Conservation (phyloP, 2,329 filamentous ascomycete species). For the Trichoderma sp. region DNA sequence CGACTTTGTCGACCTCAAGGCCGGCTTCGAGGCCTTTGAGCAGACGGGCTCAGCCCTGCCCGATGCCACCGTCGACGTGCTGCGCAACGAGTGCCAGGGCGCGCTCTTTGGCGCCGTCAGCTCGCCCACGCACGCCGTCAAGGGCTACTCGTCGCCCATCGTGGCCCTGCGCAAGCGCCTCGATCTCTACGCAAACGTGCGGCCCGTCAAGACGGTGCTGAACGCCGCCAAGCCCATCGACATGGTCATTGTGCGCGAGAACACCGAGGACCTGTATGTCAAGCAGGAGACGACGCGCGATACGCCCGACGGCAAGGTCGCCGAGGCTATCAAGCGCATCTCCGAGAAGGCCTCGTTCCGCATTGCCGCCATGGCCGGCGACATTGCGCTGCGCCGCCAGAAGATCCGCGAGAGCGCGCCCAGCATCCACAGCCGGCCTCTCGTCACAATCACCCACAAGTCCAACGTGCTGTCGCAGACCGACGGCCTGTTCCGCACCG, state of each 20-base stretch:
- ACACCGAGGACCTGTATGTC: slow-evolving; percentile 97
- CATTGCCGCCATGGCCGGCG: slow-evolving; percentile 90
- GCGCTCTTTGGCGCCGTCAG: slow-evolving; percentile 95
- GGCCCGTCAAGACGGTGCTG: slow-evolving; percentile 83
- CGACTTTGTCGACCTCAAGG: slow-evolving; percentile 89
- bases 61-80: slow-evolving; percentile 84
- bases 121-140: slow-evolving; percentile 85
- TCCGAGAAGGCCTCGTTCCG: slow-evolving; percentile 79
- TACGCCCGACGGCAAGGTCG: slow-evolving; percentile 76
- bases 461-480: slow-evolving; percentile 96
- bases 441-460: slow-evolving; percentile 98
- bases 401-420: slow-evolving; percentile 64
- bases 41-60: slow-evolving; percentile 85
- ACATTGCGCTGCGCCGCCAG: slow-evolving; percentile 87
- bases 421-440: slow-evolving; percentile 66
- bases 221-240: slow-evolving; percentile 74
- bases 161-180: slow-evolving; percentile 95
- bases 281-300: slow-evolving; percentile 91
- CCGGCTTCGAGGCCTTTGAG: slow-evolving; percentile 93
- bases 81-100: slow-evolving; percentile 90
- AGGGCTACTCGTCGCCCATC: slow-evolving; percentile 95
- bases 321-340: slow-evolving; percentile 97
- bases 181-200: slow-evolving; percentile 95
- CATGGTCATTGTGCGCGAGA: slow-evolving; percentile 97
- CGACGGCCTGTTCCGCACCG: slow-evolving; percentile 89